Evolutionary conservation across 2,329 filamentous ascomycete genomes (phyloP), one percentile per base, ranked within the genome.

Genomic region (Furcasterigmium sp.): DNA sequence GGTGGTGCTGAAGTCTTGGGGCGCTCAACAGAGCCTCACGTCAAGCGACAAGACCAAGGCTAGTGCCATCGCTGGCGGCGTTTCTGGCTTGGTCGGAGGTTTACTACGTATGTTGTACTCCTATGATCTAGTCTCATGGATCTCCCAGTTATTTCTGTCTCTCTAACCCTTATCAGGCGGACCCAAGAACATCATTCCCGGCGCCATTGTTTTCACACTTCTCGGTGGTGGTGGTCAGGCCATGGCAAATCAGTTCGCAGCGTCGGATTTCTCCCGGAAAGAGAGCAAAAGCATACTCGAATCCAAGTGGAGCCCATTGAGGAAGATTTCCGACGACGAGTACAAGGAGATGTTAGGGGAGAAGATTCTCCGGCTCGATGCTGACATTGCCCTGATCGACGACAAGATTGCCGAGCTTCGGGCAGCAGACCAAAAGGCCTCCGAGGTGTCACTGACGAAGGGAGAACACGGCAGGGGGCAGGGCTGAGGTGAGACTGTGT

Each of bases 371-470:
- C 75, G 71, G 48, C 66, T 91, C 3, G 84, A 93, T 51, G 85
- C 79, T 1, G 85, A 91, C 48, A 89, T 93, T 60, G 82, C 86
- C 0, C 61, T 93, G 5, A 71, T 91, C 28, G 86, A 93, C 54
- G 87, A 91, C 42, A 81, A 80, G 55, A 87, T 93, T 51, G 75
- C 58, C 2, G 60, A 64, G 36, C 41, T 71, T 17, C 49, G 53
- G 42, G n/a, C 11, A 11, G 32, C 14, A 11, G 23, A 26, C 11
- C 23, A 26, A 11, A 26, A 26, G 23, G 11, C 7, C 23, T 11
- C 11, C 23, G 23, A 26, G 23, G 7, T 26, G 23, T 7, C 23
- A 26, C 11, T 11, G 7, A 7, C 7, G 11, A 26, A 11, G 7
- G 23, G 7, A 26, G 7, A 26, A 26, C 7, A 26, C 11, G 23